phyloP scores from a whole-genome alignment of 139 green algal species.

The Pycnococcus provasolii region DNA sequence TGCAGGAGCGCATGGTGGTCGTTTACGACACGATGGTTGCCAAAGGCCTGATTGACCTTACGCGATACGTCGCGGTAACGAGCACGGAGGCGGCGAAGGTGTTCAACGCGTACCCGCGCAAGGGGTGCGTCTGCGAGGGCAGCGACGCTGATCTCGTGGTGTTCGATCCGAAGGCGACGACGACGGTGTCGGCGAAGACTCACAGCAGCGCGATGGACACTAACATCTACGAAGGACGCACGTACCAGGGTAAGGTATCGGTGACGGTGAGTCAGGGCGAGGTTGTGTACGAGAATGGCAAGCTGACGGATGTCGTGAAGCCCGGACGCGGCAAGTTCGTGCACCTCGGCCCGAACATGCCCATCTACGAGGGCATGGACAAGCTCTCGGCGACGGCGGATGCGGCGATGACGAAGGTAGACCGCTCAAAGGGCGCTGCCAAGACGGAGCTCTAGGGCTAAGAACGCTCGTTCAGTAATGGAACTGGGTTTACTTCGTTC shows the following conservation, averaged over 20 bases:
- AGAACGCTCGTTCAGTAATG: too few relatives aligned
- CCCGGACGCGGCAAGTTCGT: too few relatives aligned
- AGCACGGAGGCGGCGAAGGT: constrained; percentile 65
- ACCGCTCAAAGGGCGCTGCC: too few relatives aligned
- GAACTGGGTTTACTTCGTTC: too few relatives aligned
- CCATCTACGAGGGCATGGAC: too few relatives aligned
- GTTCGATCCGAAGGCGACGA: constrained; percentile 60
- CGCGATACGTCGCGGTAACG: constrained; percentile 64
- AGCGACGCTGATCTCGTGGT: constrained; percentile 89
- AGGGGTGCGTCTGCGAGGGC: constrained; percentile 59
- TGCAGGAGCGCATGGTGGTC: constrained; percentile 79
- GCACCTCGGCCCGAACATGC: too few relatives aligned
- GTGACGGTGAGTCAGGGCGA: constrained; percentile 74
- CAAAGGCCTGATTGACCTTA: constrained; percentile 50
- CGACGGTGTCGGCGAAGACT: constrained; percentile 55
- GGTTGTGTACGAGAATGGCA: constrained; percentile 68
- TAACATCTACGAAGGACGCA: constrained; percentile 83
- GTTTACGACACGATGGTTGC: constrained; percentile 32
- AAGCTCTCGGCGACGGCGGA: too few relatives aligned
- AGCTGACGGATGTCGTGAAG: constrained; percentile 33
- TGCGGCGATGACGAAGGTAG: too few relatives aligned
- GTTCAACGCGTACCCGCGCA: constrained; percentile 88
- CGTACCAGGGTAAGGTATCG: constrained; percentile 51
- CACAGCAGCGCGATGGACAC: constrained; percentile 82
- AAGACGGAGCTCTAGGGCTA: too few relatives aligned